Conservation (phyloP, 768 basidiomycete genomes). For the Kwoniella botswanensis region DNA sequence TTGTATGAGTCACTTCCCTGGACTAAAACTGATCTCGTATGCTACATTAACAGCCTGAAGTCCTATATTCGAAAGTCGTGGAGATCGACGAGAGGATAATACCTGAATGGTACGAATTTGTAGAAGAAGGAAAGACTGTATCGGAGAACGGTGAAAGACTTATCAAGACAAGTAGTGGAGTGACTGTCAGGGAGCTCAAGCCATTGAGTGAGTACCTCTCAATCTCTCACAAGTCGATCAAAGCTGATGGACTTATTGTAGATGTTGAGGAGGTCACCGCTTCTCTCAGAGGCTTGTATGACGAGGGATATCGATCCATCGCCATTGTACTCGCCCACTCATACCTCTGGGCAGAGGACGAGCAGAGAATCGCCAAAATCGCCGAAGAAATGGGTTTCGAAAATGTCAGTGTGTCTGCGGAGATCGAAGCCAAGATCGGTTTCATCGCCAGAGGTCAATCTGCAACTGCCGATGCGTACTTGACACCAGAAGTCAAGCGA, state of each 20-base stretch:
- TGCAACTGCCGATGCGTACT: constrained; percentile 48
- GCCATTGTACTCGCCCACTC: constrained; percentile 50
- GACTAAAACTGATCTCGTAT: too few relatives aligned
- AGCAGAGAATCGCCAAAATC: constrained; percentile 70
- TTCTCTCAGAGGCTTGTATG: constrained; percentile 10
- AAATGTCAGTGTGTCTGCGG: constrained; percentile 28
- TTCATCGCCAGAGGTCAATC: constrained; percentile 50
- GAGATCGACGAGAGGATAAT: constrained; percentile 40
- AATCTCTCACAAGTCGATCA: neutral
- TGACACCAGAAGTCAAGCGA: constrained; percentile 47
- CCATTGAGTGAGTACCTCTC: constrained; percentile 15
- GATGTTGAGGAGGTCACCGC: constrained; percentile 20
- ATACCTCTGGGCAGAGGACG: constrained; percentile 80
- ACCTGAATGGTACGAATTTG: constrained; percentile 32
- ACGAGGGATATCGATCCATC: constrained; percentile 70
- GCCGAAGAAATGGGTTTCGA: constrained; percentile 81
- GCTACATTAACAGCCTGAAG: too few relatives aligned
- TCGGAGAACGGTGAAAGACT: constrained; percentile 30
- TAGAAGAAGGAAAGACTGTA: constrained; percentile 18
- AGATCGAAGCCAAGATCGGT: constrained; percentile 38
- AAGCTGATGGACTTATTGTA: neutral
- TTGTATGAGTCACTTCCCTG: too few relatives aligned
- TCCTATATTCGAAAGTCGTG: constrained; percentile 18
- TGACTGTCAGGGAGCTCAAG: constrained; percentile 27
- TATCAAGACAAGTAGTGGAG: constrained; percentile 29